Conservation (phyloP, 1,284 basidiomycete genomes). For the Ceratobasidium sp. region DNA sequence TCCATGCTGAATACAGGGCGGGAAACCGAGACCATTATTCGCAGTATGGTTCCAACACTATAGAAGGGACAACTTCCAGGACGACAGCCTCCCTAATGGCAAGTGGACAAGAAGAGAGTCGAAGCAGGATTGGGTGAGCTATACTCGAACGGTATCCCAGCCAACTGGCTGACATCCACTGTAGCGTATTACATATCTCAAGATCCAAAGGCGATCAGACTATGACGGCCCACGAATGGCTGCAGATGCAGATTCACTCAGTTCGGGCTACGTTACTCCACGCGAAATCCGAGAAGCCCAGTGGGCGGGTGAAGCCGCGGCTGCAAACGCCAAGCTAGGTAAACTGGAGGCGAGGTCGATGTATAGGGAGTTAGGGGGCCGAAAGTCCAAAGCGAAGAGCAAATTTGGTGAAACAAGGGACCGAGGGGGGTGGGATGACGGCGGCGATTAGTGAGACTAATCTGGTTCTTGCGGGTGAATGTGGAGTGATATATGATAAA, state of each 20-base stretch:
- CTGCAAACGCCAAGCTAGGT: slow-evolving; percentile 61
- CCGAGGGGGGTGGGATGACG: slow-evolving; percentile 67
- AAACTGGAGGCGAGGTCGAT: slow-evolving; percentile 85
- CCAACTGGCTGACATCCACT: background rate
- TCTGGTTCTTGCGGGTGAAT: background rate
- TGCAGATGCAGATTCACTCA: slow-evolving; percentile 30
- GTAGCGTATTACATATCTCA: slow-evolving; percentile 42
- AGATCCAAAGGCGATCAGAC: slow-evolving; percentile 39
- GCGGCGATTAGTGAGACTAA: slow-evolving; percentile 48
- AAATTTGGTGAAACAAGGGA: slow-evolving; percentile 72
- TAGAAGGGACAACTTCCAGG: slow-evolving; percentile 78
- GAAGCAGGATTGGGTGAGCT: slow-evolving; percentile 72
- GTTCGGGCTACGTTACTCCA: slow-evolving; percentile 77
- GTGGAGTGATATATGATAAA: background rate
- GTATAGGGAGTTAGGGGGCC: slow-evolving; percentile 86
- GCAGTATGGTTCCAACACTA: slow-evolving; percentile 91
- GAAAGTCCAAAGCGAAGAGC: slow-evolving; percentile 69
- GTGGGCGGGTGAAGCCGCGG: slow-evolving; percentile 65
- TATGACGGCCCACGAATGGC: slow-evolving; percentile 33
- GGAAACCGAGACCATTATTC: slow-evolving; percentile 12
- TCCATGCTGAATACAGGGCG: slow-evolving; percentile 1
- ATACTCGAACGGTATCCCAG: background rate
- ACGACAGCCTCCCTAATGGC: slow-evolving; percentile 73
- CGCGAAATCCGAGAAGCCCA: slow-evolving; percentile 75
- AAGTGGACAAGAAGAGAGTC: slow-evolving; percentile 88